Evolutionary conservation across 768 basidiomycete genomes (phyloP).

Genomic region (Candolleomyces aberdarensis): DNA sequence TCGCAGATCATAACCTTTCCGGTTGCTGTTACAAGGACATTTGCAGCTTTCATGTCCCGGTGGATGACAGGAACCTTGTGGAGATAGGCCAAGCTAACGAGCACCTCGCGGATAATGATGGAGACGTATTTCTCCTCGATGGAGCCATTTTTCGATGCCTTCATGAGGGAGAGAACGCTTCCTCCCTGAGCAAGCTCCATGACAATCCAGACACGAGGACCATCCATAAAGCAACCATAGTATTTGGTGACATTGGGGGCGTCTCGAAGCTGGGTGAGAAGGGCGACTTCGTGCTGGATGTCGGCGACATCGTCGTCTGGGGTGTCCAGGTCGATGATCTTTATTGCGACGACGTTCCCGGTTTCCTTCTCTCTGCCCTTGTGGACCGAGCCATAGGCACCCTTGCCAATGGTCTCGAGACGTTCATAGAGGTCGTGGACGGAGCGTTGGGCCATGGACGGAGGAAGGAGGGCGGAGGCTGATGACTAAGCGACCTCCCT

Average conservation of each 20-base stretch:
- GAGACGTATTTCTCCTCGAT: constrained; percentile 90
- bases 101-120: constrained; percentile 85
- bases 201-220: constrained; percentile 96
- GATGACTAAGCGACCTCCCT: background rate
- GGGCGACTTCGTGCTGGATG: constrained; percentile 93
- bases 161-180: constrained; percentile 90
- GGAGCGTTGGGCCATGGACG: constrained; percentile 44
- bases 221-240: constrained; percentile 94
- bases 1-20: constrained; percentile 96
- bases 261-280: constrained; percentile 85
- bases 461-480: background rate
- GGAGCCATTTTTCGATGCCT: constrained; percentile 68
- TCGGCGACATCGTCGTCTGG: constrained; percentile 95
- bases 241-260: constrained; percentile 92
- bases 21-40: constrained; percentile 83
- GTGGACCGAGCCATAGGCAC: constrained; percentile 95
- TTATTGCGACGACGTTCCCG: constrained; percentile 90
- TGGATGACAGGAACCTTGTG: constrained; percentile 96
- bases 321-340: constrained; percentile 98
- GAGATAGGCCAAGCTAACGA: constrained; percentile 82
- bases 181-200: constrained; percentile 99
- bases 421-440: constrained; percentile 82
- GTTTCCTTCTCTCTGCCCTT: constrained; percentile 83
- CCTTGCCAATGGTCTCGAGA: constrained; percentile 92
- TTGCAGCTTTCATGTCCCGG: constrained; percentile 97